Conservation (phyloP, 345 rosid species). For the Microthlaspi erraticum region DNA sequence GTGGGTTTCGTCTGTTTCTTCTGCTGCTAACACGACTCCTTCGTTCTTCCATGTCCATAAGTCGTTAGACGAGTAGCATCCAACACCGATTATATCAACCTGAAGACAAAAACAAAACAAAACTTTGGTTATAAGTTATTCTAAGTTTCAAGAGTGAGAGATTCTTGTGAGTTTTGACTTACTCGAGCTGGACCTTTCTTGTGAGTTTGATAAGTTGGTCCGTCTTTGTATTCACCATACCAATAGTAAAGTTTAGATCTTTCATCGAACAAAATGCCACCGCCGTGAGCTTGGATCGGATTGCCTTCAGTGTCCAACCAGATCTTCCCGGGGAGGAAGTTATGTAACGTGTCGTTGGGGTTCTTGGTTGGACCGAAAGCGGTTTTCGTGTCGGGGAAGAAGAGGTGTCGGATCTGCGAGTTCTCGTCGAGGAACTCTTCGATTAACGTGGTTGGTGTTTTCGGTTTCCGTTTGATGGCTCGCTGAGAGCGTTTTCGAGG, state of each 20-base stretch:
- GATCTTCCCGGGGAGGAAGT: constrained; percentile 65
- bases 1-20: constrained; percentile 70
- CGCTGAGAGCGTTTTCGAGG: constrained; percentile 90
- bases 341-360: constrained; percentile 59
- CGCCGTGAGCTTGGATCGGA: constrained; percentile 98
- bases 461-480: constrained; percentile 89
- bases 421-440: constrained; percentile 97
- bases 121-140: background rate
- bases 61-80: constrained; percentile 96
- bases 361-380: constrained; percentile 66
- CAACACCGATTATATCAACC: constrained; percentile 96
- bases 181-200: constrained; percentile 85
- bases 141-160: constrained; percentile 6
- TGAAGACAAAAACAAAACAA: constrained; percentile 45
- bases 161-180: constrained; percentile 66
- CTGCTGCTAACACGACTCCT: constrained; percentile 79
- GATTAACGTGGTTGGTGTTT: constrained; percentile 64
- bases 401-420: constrained; percentile 76
- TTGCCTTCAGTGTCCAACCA: constrained; percentile 95
- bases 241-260: constrained; percentile 65
- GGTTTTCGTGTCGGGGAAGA: constrained; percentile 74
- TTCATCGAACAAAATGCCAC: constrained; percentile 75
- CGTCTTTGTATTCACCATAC: constrained; percentile 98
- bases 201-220: constrained; percentile 83
- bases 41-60: constrained; percentile 94